Evolutionary conservation across 352 stramenopile genomes (phyloP), one percentile per base, ranked within the genome.

Genomic region (Phytopythium oedochilum): DNA sequence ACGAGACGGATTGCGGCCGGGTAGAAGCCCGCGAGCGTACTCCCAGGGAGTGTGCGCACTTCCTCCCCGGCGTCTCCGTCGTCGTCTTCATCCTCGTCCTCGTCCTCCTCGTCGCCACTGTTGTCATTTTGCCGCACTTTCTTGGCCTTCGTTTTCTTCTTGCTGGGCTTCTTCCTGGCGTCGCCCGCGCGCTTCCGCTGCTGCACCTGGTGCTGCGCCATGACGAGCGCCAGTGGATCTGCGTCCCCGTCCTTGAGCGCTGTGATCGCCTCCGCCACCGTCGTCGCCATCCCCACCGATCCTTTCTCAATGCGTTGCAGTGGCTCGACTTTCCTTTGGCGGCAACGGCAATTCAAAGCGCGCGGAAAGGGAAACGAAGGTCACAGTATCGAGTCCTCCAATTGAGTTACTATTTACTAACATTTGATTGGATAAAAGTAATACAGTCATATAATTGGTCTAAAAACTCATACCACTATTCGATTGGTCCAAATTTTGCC

Each of bases 1-100:
- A 76, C 61, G 14, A 81, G 53, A 18, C 62, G 15, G 17, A 78
- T 53, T 11, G 75, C 69, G 18, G 63, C 64, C 29, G 80, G 70
- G 59, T 82, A 89, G 47, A 88, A 83, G 5, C 46, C 60, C 22
- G 83, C 67, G 20, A 92, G 54, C 31, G 72, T 58, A 39, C 71
- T 64, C 0, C 58, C 63, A 9, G 70, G 68, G 38, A 92, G 59
- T 40, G 77, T 63, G 40, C 73, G 67, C 60, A 92, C 64, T 52
- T 91, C 76, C 39, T 84, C 74, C 28, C 82, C 75, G 2, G 87
- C 43, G 10, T 70, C 55, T 29, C 42, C 39, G 3, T 47, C 48
- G 28, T 60, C 35, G 6, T n/a, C 31, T 6, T 29, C 35, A 5
- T 47, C 34, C 17, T 56, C 56, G 15, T 65, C 29, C 10, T 57